Conservation (phyloP, 2,329 filamentous ascomycete genomes). For the Phyllosticta citrichinensis region DNA sequence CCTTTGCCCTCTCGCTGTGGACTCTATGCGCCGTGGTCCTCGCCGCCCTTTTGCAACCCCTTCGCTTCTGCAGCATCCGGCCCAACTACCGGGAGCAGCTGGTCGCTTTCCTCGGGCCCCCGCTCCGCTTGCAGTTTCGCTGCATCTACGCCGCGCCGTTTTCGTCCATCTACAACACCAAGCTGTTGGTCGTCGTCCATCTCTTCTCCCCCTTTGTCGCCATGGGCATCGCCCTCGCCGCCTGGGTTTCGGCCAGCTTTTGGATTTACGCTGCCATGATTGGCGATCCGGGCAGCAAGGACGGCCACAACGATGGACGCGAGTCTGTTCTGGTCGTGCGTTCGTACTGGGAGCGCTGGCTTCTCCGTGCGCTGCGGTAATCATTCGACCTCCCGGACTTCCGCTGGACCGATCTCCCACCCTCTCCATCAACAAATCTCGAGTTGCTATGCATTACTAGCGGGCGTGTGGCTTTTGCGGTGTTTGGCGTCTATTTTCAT, state of each 20-base stretch:
- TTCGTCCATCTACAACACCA: constrained; percentile 24
- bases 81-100: constrained; percentile 40
- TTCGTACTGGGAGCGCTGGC: constrained; percentile 52
- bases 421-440: not conserved
- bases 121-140: constrained; percentile 42
- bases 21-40: constrained; percentile 39
- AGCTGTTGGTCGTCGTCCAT: constrained; percentile 42
- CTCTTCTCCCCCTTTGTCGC: constrained; percentile 47
- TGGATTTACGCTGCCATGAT: constrained; percentile 53
- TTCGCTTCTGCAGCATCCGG: constrained; percentile 43
- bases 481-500: constrained; percentile 1
- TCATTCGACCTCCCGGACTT: not conserved
- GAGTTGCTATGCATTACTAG: constrained; percentile 4
- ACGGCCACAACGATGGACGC: constrained; percentile 50
- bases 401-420: not conserved
- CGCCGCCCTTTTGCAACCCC: constrained; percentile 39
- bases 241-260: constrained; percentile 51
- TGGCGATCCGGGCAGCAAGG: constrained; percentile 48
- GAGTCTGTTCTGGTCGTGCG: constrained; percentile 49
- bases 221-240: constrained; percentile 44
- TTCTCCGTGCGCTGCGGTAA: constrained; percentile 30
- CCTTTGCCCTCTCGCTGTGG: constrained; percentile 44
- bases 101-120: constrained; percentile 42
- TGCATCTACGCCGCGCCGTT: constrained; percentile 36
- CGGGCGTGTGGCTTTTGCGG: not conserved